These are phyloP conservation scores for Cryptosporidium ubiquitum DNA, from an alignment of 169 alveolate species.

Conservation along the genomic window DNA sequence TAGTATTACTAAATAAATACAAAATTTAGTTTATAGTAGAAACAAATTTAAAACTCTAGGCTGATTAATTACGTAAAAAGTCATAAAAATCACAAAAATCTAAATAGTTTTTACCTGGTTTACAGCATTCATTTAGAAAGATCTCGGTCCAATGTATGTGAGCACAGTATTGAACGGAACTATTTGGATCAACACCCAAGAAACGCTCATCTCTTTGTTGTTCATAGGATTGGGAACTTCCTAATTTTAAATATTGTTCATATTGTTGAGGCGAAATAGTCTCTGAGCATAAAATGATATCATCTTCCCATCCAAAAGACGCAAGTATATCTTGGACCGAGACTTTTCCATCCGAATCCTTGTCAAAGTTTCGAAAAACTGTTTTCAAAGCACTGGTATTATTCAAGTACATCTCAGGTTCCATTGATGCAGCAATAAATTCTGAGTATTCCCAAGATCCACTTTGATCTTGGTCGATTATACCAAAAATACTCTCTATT, in stretches of 20 bases:
- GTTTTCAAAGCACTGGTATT: conserved; percentile 41
- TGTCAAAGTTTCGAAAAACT: conserved; percentile 63
- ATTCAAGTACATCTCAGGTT: conserved; percentile 26
- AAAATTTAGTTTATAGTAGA: not conserved
- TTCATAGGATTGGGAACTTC: conserved; percentile 10
- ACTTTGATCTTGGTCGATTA: conserved; percentile 71
- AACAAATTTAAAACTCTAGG: not conserved
- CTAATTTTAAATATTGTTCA: conserved; percentile 37
- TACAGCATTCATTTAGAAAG: conserved; percentile 68
- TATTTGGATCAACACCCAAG: not conserved
- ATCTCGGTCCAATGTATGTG: conserved; percentile 74
- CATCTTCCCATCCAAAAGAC: conserved; percentile 73
- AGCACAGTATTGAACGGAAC: conserved; percentile 64
- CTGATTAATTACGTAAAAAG: conserved; percentile 17
- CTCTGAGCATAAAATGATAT: conserved; percentile 64
- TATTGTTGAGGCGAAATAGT: conserved; percentile 61
- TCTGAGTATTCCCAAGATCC: conserved; percentile 72
- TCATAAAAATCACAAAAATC: conserved; percentile 66
- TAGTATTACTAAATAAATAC: not conserved
- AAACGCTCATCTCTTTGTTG: conserved; percentile 3
- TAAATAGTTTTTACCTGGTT: conserved; percentile 58
- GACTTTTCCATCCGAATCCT: conserved; percentile 71
- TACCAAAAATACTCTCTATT: conserved; percentile 54
- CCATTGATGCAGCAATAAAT: conserved; percentile 71
- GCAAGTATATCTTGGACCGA: conserved; percentile 72